Evolutionary conservation across 768 basidiomycete genomes (phyloP), one percentile per base, ranked within the genome.

Genomic region (Baorangia bicolor): DNA sequence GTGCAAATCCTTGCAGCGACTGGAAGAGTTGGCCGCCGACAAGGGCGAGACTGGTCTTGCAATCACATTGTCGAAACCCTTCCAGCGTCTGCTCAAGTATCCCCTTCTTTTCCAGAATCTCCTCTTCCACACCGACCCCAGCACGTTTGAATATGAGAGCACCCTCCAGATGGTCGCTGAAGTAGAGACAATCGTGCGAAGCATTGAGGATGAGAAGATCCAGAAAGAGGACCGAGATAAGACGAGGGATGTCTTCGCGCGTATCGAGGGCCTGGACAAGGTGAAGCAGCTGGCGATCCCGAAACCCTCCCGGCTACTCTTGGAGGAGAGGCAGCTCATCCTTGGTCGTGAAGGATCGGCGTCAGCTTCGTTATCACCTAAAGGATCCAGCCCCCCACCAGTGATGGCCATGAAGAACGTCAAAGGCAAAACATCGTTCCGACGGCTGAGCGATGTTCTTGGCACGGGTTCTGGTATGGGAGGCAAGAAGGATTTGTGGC

Each of bases 181-280:
- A 71, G 92, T 99, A 8, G 97, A 99, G 74, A 86, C 82, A 20
- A 96, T 98, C 64, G 96, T 99, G 45, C 82, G 96, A 42, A 92
- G 90, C 58, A 98, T 99, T 53, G 96, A 99, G 71, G 96, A 98
- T 64, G 94, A 99, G 77, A 98, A 98, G 78, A 90, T 94, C 52
- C 89, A 91, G 69, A 92, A 93, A 72, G 96, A 98, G 68, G 94
- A 96, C 69, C 85, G 96, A 31, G 93, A 97, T 73, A 90, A 89
- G 77, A 97, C 95, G 4, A 80, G 96, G 14, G 96, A 99, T 70
- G 88, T 92, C 2, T 91, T 97, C 62, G 97, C 95, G 5, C 86
- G 97, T 9, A 98, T 99, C 30, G 97, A 99, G 56, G 96, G 96
- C 2, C 74, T 99, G 46, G 94, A 98, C 70, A 93, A 91, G 69